Percentiles rank a stretch among this genome's conserved stretches.
Evolutionary conservation across 441 rosid genomes (phyloP).

Genomic region (Arabidopsis lyrata): DNA sequence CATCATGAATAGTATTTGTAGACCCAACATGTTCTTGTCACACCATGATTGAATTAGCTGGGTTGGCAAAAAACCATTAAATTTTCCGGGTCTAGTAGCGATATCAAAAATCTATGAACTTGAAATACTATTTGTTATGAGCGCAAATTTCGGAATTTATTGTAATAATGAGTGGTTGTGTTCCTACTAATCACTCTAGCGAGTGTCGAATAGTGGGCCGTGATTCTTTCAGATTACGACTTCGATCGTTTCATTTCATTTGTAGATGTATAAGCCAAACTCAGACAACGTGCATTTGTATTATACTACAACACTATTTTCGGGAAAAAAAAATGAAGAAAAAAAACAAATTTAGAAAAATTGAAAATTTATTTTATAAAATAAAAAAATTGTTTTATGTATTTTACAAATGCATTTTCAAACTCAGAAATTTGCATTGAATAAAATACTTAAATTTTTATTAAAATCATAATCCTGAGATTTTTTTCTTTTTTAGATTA

Average conservation of each 20-base stretch:
- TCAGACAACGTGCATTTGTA: not conserved
- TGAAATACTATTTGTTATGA: not conserved
- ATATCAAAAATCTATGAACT: conserved; percentile 33
- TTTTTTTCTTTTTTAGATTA: not conserved
- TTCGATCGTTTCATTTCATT: not conserved
- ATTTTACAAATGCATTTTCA: conserved; percentile 1
- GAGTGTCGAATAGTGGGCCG: conserved; percentile 3
- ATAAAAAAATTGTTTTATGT: not conserved
- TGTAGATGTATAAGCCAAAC: not conserved
- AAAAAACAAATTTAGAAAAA: no score
- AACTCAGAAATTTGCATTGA: not conserved
- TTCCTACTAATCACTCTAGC: conserved; percentile 19
- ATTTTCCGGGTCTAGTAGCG: not conserved
- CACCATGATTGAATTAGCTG: conserved; percentile 38
- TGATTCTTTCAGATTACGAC: conserved; percentile 14
- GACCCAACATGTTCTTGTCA: conserved; percentile 44
- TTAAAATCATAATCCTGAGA: not conserved
- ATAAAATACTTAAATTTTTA: not conserved
- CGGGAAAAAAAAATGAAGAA: no score
- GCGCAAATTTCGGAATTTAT: not conserved
- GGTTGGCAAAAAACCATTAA: conserved; percentile 34
- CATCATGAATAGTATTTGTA: conserved; percentile 38
- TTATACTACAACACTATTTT: no score
- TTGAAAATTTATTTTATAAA: no score
- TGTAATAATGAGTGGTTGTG: not conserved